These are phyloP conservation scores for Metschnikowia koreensis DNA, from an alignment of 805 yeast species.

Conservation along the genomic window DNA sequence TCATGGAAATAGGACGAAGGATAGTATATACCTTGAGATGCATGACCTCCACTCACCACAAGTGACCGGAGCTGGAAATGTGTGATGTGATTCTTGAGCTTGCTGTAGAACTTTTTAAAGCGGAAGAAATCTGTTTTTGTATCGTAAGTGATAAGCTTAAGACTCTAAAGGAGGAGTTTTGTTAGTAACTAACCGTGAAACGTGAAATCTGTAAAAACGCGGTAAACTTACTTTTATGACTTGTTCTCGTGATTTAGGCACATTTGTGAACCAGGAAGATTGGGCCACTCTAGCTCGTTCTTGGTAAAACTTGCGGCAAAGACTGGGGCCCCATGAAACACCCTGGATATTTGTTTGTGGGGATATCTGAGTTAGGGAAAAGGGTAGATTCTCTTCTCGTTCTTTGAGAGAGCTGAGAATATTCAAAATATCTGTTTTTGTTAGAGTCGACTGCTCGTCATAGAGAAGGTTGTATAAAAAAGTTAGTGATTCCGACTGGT, in stretches of 20 bases:
- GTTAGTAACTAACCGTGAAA: conserved; percentile 21
- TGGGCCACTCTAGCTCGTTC: conserved; percentile 37
- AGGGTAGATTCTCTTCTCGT: conserved; percentile 36
- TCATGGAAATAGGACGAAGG: conserved; percentile 37
- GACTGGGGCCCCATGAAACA: conserved; percentile 33
- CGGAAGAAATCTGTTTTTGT: conserved; percentile 36
- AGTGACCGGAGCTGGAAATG: conserved; percentile 60
- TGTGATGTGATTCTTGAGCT: conserved; percentile 47
- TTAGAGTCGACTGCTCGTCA: conserved; percentile 32
- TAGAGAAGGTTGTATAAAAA: conserved; percentile 39
- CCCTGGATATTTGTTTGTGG: conserved; percentile 34
- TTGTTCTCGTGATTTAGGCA: conserved; percentile 32
- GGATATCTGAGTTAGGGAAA: conserved; percentile 14
- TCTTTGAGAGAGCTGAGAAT: conserved; percentile 36
- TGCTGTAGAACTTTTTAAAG: conserved; percentile 39
- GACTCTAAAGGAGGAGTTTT: conserved; percentile 16
- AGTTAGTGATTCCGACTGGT: conserved; percentile 41
- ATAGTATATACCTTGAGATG: conserved; percentile 37
- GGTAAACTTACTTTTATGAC: conserved; percentile 34
- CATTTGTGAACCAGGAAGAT: conserved; percentile 38
- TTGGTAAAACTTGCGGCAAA: conserved; percentile 29
- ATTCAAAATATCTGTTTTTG: conserved; percentile 35
- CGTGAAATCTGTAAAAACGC: neutral
- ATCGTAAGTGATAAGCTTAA: conserved; percentile 18
- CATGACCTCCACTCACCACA: conserved; percentile 38